These are phyloP conservation scores for Aphanomyces euteiches DNA, from an alignment of 352 stramenopile species.

Conservation along the genomic window DNA sequence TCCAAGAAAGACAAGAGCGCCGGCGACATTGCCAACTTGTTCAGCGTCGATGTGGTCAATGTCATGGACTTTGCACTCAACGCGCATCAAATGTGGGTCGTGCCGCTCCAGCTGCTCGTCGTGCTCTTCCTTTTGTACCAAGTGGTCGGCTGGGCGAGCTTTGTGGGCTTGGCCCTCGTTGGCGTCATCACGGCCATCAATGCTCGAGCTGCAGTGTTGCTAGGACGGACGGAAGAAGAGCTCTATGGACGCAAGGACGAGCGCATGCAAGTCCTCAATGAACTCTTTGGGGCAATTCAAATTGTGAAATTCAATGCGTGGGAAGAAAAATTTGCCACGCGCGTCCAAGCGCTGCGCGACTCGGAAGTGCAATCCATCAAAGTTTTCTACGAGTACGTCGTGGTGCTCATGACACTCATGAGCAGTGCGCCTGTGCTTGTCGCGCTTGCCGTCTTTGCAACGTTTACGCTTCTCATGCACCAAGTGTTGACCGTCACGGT, in stretches of 20 bases:
- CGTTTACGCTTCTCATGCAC: constrained; percentile 19
- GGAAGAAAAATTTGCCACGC: constrained; percentile 59
- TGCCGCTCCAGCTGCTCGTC: constrained; percentile 35
- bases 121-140: constrained; percentile 42
- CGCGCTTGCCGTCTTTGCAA: constrained; percentile 54
- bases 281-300: constrained; percentile 64
- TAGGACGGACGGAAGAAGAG: constrained; percentile 18
- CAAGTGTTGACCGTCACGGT: constrained; percentile 20
- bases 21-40: constrained; percentile 91
- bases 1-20: constrained; percentile 27
- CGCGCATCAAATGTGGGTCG: constrained; percentile 41
- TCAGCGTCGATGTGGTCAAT: constrained; percentile 84
- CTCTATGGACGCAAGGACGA: constrained; percentile 41
- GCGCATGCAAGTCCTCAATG: constrained; percentile 52
- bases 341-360: constrained; percentile 46
- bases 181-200: constrained; percentile 34
- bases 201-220: constrained; percentile 24
- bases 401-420: constrained; percentile 44
- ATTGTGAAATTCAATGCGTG: constrained; percentile 91
- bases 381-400: constrained; percentile 46
- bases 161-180: constrained; percentile 41
- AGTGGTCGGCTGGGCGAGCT: constrained; percentile 34
- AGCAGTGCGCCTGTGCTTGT: constrained; percentile 51
- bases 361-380: constrained; percentile 51
- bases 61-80: constrained; percentile 40